These are phyloP conservation scores for Solanum hybrid DNA, from an alignment of 305 asterid species.

Conservation along the genomic window DNA sequence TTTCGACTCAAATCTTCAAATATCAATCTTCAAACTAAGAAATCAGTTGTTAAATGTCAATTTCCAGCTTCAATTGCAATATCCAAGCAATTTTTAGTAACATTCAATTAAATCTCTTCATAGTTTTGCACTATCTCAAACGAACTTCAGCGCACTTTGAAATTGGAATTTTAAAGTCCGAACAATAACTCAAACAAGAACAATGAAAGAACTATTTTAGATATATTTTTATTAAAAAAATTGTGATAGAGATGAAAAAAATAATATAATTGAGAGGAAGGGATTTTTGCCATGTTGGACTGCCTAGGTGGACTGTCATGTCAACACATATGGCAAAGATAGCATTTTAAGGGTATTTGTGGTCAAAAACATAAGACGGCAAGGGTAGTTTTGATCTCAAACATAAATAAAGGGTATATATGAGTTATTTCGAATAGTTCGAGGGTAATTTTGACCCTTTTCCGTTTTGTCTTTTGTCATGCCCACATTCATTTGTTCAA, in stretches of 20 bases:
- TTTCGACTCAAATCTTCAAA: no score
- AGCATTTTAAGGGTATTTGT: background rate
- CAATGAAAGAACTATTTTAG: background rate
- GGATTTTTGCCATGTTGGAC: background rate
- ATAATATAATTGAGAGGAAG: background rate
- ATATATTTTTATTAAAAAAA: no score
- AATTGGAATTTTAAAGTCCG: background rate
- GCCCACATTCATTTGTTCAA: background rate
- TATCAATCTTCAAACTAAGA: background rate
- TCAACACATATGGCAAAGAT: background rate
- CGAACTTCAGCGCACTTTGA: background rate
- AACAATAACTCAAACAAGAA: background rate
- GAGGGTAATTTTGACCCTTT: background rate
- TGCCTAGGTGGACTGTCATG: background rate
- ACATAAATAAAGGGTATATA: background rate
- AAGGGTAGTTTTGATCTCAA: background rate
- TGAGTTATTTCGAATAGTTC: background rate
- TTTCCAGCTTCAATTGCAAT: background rate
- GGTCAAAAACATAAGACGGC: background rate
- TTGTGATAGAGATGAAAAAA: background rate
- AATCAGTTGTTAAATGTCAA: background rate
- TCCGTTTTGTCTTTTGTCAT: background rate
- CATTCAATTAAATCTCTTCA: background rate
- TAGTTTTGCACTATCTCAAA: background rate
- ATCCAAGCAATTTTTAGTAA: background rate